phyloP scores from a whole-genome alignment of 140 eudicot genomes.

The Bidens hawaiensis region DNA sequence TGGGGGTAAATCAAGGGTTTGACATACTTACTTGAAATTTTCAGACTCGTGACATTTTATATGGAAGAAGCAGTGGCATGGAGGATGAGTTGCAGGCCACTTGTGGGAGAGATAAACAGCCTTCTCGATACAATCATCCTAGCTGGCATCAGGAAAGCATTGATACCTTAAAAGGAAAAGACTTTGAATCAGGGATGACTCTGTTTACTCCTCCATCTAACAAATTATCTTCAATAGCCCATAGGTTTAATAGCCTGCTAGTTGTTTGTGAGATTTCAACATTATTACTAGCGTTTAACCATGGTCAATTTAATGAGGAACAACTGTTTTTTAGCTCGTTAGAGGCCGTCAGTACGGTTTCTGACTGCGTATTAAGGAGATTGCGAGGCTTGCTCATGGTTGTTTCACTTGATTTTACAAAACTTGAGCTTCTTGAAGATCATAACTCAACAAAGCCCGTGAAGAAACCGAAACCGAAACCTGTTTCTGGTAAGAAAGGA shows the following conservation, averaged over 20 bases:
- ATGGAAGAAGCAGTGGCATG: conserved; percentile 31
- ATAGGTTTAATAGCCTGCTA: conserved; percentile 35
- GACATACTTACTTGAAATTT: conserved; percentile 17
- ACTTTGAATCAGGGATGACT: conserved; percentile 27
- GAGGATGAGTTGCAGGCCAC: conserved; percentile 41
- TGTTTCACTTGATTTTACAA: conserved; percentile 84
- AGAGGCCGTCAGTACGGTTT: conserved; percentile 49
- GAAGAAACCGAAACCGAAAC: conserved; percentile 45
- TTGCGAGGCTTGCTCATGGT: conserved; percentile 80
- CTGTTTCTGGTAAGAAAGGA: conserved; percentile 66
- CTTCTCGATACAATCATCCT: conserved; percentile 22
- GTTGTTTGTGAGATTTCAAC: conserved; percentile 58
- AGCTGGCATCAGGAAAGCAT: conserved; percentile 22
- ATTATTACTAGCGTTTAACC: conserved; percentile 38
- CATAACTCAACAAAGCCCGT: conserved; percentile 27
- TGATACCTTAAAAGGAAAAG: conserved; percentile 22
- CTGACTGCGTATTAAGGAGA: conserved; percentile 66
- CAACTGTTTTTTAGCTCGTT: conserved; percentile 73
- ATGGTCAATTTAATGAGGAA: conserved; percentile 39
- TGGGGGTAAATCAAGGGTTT: background rate
- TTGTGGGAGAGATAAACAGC: conserved; percentile 18
- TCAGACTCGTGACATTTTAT: conserved; percentile 65
- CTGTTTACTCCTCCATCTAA: conserved; percentile 26
- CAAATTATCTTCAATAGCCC: conserved; percentile 29
- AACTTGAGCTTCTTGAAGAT: conserved; percentile 80